These are phyloP conservation scores for Xylaria sp. DNA, from an alignment of 2,329 filamentous ascomycete genomes.

Conservation along the genomic window DNA sequence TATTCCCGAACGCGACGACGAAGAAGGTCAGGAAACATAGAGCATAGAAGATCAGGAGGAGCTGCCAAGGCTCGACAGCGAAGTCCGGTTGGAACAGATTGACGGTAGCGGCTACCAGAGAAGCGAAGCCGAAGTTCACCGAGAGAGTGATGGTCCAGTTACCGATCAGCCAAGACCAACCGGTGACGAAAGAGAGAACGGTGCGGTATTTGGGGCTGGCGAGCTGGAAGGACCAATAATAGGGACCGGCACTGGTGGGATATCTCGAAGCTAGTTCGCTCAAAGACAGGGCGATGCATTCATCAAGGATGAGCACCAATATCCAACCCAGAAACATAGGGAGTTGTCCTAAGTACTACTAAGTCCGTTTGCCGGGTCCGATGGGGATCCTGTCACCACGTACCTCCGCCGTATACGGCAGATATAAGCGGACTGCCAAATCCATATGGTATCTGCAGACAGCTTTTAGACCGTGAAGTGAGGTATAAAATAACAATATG, in stretches of 20 bases:
- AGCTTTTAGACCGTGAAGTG: conserved; percentile 12
- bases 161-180: conserved; percentile 63
- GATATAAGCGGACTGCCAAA: conserved; percentile 53
- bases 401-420: conserved; percentile 53
- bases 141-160: conserved; percentile 64
- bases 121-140: conserved; percentile 66
- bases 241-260: conserved; percentile 62
- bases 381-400: conserved; percentile 22
- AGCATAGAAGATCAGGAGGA: conserved; percentile 70
- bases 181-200: conserved; percentile 61
- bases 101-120: conserved; percentile 61
- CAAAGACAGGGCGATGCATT: conserved; percentile 62
- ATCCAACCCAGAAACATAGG: conserved; percentile 69
- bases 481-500: neutral
- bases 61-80: conserved; percentile 63
- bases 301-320: conserved; percentile 61
- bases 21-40: conserved; percentile 65
- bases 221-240: conserved; percentile 65
- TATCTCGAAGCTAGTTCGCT: conserved; percentile 63
- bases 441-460: conserved; percentile 62
- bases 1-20: conserved; percentile 67
- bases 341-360: conserved; percentile 54
- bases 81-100: conserved; percentile 66
- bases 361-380: neutral
- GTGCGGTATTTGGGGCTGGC: conserved; percentile 55